These are phyloP conservation scores for Alternaria brassicae DNA, from an alignment of 2,329 filamentous ascomycete genomes.

Conservation along the genomic window DNA sequence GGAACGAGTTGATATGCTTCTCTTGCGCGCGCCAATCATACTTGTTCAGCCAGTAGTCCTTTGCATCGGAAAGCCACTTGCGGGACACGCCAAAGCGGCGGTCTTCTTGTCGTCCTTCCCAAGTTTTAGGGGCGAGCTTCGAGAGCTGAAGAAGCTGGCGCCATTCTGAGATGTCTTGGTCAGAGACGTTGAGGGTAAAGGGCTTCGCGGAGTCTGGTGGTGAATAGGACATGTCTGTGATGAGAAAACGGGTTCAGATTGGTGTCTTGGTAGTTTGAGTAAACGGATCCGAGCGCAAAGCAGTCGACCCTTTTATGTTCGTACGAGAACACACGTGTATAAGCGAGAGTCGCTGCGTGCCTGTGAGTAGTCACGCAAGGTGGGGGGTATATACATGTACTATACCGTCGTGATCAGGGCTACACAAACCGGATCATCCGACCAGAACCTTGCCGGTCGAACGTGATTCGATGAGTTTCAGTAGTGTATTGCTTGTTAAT, in stretches of 20 bases:
- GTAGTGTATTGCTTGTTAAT: neutral
- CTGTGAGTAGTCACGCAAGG: neutral
- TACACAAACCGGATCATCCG: neutral
- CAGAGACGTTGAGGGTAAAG: slow-evolving; percentile 44
- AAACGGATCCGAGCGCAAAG: neutral
- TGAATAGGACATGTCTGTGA: slow-evolving; percentile 42
- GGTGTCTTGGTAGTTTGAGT: neutral
- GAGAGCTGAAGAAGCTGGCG: slow-evolving; percentile 47
- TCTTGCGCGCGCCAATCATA: slow-evolving; percentile 51
- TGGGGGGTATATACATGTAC: neutral
- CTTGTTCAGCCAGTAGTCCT: slow-evolving; percentile 48
- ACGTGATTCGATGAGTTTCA: neutral
- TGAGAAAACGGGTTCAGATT: neutral
- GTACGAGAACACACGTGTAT: neutral
- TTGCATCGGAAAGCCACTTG: slow-evolving; percentile 46
- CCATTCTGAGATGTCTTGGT: slow-evolving; percentile 45
- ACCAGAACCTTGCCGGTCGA: neutral
- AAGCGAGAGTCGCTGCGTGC: neutral
- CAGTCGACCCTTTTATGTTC: neutral
- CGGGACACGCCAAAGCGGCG: slow-evolving; percentile 39
- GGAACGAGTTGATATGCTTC: slow-evolving; percentile 59
- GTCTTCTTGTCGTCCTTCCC: slow-evolving; percentile 37
- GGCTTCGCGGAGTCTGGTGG: slow-evolving; percentile 39
- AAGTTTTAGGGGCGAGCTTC: slow-evolving; percentile 43
- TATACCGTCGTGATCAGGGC: neutral